These are phyloP conservation scores for Vigna nakashimae DNA, from an alignment of 306 rosid genomes.

Conservation along the genomic window DNA sequence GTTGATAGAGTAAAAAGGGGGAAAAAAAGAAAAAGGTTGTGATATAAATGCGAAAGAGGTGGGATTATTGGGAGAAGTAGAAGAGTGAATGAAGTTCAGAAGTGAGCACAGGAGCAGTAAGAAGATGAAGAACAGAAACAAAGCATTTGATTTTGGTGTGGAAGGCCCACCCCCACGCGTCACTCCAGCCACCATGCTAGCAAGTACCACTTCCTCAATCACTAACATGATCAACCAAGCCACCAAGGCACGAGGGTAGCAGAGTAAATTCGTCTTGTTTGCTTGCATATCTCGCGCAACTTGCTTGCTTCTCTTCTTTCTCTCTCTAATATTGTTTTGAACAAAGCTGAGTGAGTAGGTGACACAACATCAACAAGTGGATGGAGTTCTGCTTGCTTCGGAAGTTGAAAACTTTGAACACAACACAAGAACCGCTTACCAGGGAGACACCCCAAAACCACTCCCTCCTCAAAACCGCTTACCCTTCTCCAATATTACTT, in stretches of 20 bases:
- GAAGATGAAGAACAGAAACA: not conserved
- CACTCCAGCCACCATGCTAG: not conserved
- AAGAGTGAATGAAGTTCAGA: too few species aligned
- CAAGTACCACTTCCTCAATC: not conserved
- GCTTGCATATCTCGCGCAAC: constrained; percentile 21
- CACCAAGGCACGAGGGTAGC: not conserved
- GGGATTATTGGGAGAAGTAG: too few species aligned
- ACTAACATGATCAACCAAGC: not conserved
- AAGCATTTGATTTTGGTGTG: not conserved
- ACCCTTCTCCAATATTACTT: not conserved
- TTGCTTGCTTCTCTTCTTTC: constrained; percentile 14
- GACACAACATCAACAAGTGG: constrained; percentile 52
- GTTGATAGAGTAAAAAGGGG: too few species aligned
- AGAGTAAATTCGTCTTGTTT: not conserved
- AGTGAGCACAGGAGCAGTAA: not conserved
- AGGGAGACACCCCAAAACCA: constrained; percentile 41
- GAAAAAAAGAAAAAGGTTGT: too few species aligned
- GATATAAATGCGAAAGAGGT: too few species aligned
- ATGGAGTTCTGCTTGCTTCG: constrained; percentile 40
- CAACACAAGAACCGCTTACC: constrained; percentile 50
- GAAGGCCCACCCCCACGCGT: not conserved
- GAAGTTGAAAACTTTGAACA: constrained; percentile 64
- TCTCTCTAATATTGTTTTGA: constrained; percentile 32
- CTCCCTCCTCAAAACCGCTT: constrained; percentile 35
- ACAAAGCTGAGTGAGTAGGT: constrained; percentile 31